These are phyloP conservation scores for Phytopythium mirpurense DNA, from an alignment of 352 stramenopile species.

Conservation along the genomic window DNA sequence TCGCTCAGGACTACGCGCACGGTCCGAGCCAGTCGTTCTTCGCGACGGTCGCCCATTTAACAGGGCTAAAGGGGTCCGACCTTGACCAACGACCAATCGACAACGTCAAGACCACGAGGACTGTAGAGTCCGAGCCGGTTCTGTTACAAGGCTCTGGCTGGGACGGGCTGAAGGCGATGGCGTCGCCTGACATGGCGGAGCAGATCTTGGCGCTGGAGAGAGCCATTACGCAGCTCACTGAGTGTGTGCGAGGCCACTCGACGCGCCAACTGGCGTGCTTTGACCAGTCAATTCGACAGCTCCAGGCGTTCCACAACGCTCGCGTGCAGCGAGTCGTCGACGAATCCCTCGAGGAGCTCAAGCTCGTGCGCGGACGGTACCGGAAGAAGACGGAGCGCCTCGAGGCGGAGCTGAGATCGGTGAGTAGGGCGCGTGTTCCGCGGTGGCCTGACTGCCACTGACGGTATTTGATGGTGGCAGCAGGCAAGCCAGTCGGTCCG, in stretches of 20 bases:
- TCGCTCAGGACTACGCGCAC: constrained; percentile 32
- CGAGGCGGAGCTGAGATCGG: constrained; percentile 24
- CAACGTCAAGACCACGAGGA: neutral
- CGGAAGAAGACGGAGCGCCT: constrained; percentile 35
- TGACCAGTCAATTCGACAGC: constrained; percentile 37
- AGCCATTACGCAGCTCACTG: constrained; percentile 23
- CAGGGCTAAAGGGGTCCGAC: constrained; percentile 1
- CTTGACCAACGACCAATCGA: neutral
- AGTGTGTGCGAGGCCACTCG: constrained; percentile 24
- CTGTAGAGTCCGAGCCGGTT: neutral
- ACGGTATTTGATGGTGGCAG: neutral
- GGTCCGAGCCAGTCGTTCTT: constrained; percentile 25
- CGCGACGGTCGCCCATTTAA: constrained; percentile 15
- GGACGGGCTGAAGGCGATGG: constrained; percentile 16
- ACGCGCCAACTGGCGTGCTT: constrained; percentile 33
- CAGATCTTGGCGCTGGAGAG: constrained; percentile 32
- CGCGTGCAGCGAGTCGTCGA: constrained; percentile 44
- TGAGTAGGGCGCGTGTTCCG: neutral
- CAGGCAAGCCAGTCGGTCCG: constrained; percentile 20
- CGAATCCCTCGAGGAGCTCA: constrained; percentile 48
- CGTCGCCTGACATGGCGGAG: constrained; percentile 18
- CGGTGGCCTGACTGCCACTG: neutral
- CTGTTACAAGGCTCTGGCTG: neutral
- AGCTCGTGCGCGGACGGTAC: constrained; percentile 37
- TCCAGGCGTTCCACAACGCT: constrained; percentile 50